phyloP scores from a whole-genome alignment of 1,284 basidiomycete genomes.

The Coriolopsis trogii region DNA sequence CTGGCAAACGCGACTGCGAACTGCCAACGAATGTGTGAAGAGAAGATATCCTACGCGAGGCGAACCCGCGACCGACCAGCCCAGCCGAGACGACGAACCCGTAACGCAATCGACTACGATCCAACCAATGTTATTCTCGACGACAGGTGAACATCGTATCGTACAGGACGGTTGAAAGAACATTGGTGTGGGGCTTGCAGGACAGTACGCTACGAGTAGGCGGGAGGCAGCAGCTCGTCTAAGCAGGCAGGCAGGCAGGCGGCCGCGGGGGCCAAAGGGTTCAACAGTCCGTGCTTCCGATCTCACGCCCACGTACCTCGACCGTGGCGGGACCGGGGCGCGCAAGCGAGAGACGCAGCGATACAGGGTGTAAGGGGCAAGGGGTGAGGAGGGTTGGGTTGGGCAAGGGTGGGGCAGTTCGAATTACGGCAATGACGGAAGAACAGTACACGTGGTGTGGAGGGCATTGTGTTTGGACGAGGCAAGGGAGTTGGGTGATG shows the following conservation, averaged over 20 bases:
- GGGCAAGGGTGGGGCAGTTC: too few relatives aligned
- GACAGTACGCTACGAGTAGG: slow-evolving; percentile 31
- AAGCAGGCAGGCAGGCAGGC: too few relatives aligned
- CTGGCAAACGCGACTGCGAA: too few relatives aligned
- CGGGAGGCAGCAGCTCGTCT: slow-evolving; percentile 26
- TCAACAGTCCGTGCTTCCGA: slow-evolving; percentile 27
- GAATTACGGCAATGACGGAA: slow-evolving; percentile 17
- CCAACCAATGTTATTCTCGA: slow-evolving; percentile 32
- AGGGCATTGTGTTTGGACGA: slow-evolving; percentile 7
- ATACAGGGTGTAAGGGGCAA: not conserved
- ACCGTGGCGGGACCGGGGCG: too few relatives aligned
- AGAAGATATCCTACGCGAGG: slow-evolving; percentile 12
- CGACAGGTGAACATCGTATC: slow-evolving; percentile 24
- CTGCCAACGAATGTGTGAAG: not conserved
- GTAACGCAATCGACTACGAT: slow-evolving; percentile 25
- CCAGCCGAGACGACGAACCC: slow-evolving; percentile 13
- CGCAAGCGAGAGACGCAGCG: slow-evolving; percentile 10
- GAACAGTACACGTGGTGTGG: slow-evolving; percentile 9
- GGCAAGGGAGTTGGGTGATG: slow-evolving; percentile 3
- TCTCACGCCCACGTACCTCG: too few relatives aligned
- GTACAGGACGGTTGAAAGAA: slow-evolving; percentile 28
- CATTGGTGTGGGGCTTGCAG: slow-evolving; percentile 28
- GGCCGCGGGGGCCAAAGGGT: slow-evolving; percentile 11
- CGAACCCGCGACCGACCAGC: slow-evolving; percentile 20
- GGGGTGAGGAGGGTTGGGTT: too few relatives aligned